Percentiles rank a stretch among this genome's conserved stretches.
Conservation (phyloP, 2,329 filamentous ascomycete genomes). For the Pestalotiopsis fici region DNA sequence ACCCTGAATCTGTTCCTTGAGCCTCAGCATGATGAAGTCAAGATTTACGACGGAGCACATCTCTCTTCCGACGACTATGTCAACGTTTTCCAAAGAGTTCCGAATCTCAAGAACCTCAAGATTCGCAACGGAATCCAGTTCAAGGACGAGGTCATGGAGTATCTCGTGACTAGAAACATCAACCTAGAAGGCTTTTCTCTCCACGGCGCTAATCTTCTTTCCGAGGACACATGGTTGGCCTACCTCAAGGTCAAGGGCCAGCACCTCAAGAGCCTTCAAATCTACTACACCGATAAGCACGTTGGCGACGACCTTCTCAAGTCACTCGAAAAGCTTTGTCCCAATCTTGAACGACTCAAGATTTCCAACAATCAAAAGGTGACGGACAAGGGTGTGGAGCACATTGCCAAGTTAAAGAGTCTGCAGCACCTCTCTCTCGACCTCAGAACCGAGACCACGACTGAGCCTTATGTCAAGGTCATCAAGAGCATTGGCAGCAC, state of each 20-base stretch:
- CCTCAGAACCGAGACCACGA: constrained; percentile 57
- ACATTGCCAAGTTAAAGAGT: constrained; percentile 61
- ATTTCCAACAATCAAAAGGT: constrained; percentile 78
- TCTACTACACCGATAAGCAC: constrained; percentile 83
- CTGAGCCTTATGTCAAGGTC: constrained; percentile 60
- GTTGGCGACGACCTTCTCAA: constrained; percentile 72
- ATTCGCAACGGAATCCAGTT: constrained; percentile 87
- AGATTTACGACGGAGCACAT: constrained; percentile 61
- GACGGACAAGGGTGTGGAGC: constrained; percentile 63
- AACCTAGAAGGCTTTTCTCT: constrained; percentile 74
- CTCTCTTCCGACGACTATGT: constrained; percentile 77
- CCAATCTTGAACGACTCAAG: constrained; percentile 74
- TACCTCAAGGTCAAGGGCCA: constrained; percentile 68
- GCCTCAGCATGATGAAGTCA: constrained; percentile 49
- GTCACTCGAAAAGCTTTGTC: constrained; percentile 64
- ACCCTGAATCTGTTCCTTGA: constrained; percentile 61
- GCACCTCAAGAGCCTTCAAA: constrained; percentile 67
- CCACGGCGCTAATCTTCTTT: constrained; percentile 81
- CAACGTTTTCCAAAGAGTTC: constrained; percentile 76
- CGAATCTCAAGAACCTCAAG: constrained; percentile 69
- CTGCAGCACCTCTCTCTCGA: constrained; percentile 78
- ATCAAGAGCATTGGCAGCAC: constrained; percentile 62
- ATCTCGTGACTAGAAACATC: constrained; percentile 72
- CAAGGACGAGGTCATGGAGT: constrained; percentile 82
- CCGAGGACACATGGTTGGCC: constrained; percentile 72